These are phyloP conservation scores for Thielaviopsis ethacetica DNA, from an alignment of 2,329 filamentous ascomycete species.

Conservation along the genomic window DNA sequence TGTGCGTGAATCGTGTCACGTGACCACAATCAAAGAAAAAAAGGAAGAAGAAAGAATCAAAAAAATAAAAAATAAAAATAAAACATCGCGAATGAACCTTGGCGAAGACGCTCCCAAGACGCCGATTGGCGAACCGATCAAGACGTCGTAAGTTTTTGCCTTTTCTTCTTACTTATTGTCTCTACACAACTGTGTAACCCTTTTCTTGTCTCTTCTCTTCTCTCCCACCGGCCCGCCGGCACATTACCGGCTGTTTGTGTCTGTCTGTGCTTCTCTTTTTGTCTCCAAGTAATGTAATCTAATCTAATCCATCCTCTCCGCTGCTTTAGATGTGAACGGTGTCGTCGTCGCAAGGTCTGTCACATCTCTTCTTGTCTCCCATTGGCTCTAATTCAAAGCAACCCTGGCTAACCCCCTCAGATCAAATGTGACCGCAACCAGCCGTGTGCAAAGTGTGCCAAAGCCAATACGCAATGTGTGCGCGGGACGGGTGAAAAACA, in stretches of 20 bases:
- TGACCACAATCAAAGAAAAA: too few relatives aligned
- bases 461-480: constrained; percentile 25
- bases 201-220: neutral
- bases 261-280: neutral
- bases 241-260: neutral
- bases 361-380: neutral
- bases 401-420: constrained; percentile 17
- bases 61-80: too few relatives aligned
- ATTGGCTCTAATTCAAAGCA: constrained; percentile 14
- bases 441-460: constrained; percentile 33
- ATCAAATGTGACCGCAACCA: constrained; percentile 36
- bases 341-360: constrained; percentile 26
- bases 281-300: neutral
- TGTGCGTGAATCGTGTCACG: too few relatives aligned
- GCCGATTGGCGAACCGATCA: constrained; percentile 21
- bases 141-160: constrained; percentile 20
- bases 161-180: neutral
- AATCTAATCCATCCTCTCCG: neutral
- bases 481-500: constrained; percentile 27
- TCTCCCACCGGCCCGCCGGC: neutral
- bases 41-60: too few relatives aligned
- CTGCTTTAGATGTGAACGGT: constrained; percentile 24
- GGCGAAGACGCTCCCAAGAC: constrained; percentile 12
- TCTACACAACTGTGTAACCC: too few relatives aligned
- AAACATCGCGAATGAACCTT: constrained; percentile 14